A percentile compares a stretch with the other conserved stretches of the same genome.
Evolutionary conservation across 176 grass and related monocot genomes (phyloP).

Genomic region (Carex cristatella): DNA sequence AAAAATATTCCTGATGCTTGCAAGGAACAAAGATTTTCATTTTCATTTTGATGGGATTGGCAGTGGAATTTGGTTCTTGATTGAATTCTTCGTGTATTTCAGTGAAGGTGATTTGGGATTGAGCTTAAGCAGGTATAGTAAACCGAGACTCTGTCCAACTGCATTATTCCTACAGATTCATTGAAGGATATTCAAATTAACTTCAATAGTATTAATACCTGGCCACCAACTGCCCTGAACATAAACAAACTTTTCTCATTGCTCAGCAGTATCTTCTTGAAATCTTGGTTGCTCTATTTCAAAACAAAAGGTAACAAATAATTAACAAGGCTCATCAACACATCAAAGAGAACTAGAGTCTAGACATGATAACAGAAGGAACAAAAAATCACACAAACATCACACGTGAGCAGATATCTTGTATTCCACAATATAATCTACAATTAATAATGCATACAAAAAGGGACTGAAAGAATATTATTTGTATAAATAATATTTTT

Average conservation of each 20-base stretch:
- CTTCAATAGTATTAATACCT: constrained; percentile 41
- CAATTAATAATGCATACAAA: not conserved
- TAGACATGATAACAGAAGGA: not conserved
- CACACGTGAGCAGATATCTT: not conserved
- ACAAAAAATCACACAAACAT: not conserved
- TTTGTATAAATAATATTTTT: not conserved
- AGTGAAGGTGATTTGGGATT: not conserved
- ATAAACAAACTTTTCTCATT: constrained; percentile 84
- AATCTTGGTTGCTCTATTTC: constrained; percentile 48
- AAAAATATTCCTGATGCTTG: not conserved
- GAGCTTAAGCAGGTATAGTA: not conserved
- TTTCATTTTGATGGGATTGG: not conserved
- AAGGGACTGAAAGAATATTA: not conserved
- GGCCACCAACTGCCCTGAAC: constrained; percentile 91
- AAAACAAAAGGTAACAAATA: constrained; percentile 18
- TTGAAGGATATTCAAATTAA: constrained; percentile 5
- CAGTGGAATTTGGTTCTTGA: not conserved
- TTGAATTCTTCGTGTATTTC: not conserved
- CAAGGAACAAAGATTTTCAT: not conserved
- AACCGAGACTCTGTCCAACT: not conserved
- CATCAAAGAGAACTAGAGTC: not conserved
- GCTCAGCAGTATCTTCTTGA: constrained; percentile 71
- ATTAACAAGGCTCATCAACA: constrained; percentile 6
- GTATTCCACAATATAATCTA: not conserved
- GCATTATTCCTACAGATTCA: not conserved